phyloP scores from a whole-genome alignment of 1,284 basidiomycete species.

The Tausonia pullulans region DNA sequence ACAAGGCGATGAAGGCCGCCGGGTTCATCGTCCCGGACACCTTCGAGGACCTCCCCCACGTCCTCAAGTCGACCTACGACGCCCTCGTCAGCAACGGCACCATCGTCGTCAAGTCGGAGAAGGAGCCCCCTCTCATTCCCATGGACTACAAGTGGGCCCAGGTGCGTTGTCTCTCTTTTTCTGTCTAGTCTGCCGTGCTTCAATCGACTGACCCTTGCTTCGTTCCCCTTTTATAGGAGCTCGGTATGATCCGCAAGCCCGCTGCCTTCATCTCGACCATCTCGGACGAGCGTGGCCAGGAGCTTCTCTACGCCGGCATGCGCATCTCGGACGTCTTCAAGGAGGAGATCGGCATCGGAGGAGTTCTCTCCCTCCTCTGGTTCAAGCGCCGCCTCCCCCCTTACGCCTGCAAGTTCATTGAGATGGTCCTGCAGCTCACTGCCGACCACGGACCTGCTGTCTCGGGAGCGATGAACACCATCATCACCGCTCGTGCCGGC shows the following conservation, averaged over 20 bases:
- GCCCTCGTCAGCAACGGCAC: constrained; percentile 59
- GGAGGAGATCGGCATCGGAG: constrained; percentile 92
- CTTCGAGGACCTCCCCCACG: constrained; percentile 86
- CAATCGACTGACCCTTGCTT: neutral
- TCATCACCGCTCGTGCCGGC: constrained; percentile 95
- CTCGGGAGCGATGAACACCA: constrained; percentile 95
- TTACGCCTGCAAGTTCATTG: constrained; percentile 76
- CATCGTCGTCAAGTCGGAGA: constrained; percentile 64
- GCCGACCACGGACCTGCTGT: constrained; percentile 95
- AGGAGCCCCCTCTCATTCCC: constrained; percentile 87
- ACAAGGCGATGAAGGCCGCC: constrained; percentile 83
- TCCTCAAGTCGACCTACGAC: constrained; percentile 76
- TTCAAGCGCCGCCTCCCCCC: constrained; percentile 72
- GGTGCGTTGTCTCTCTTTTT: constrained; percentile 16
- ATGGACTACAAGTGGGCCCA: constrained; percentile 99
- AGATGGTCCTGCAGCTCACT: constrained; percentile 99
- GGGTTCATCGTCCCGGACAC: constrained; percentile 97
- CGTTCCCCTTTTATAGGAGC: constrained; percentile 46
- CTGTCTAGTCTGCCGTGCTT: neutral
- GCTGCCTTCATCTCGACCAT: constrained; percentile 99
- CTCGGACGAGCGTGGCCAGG: constrained; percentile 97
- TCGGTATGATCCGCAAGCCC: constrained; percentile 95
- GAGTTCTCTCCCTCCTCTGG: constrained; percentile 93
- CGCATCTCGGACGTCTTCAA: constrained; percentile 97
- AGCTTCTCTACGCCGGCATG: constrained; percentile 98